phyloP scores from a whole-genome alignment of 2,329 filamentous ascomycete species.

The Cladosporium sp. region DNA sequence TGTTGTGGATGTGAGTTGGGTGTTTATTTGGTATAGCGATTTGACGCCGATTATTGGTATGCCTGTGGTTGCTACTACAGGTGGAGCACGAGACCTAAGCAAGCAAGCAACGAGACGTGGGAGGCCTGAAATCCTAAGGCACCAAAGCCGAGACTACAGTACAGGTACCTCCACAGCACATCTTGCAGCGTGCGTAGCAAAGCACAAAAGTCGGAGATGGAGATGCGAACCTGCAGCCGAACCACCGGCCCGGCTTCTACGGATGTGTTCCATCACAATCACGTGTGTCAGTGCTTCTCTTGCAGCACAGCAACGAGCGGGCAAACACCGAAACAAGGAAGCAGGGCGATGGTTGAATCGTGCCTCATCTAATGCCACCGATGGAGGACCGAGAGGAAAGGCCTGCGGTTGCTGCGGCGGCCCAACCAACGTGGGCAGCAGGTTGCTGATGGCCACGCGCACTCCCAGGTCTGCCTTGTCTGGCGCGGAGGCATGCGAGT shows the following conservation, averaged over 20 bases:
- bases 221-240: not conserved
- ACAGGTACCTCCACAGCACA: not conserved
- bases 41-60: constrained; percentile 2
- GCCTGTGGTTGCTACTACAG: not conserved
- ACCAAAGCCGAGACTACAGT: not conserved
- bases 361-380: not conserved
- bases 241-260: not conserved
- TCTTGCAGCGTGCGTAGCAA: not conserved
- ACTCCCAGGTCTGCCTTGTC: not conserved
- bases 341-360: not conserved
- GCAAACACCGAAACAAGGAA: not conserved
- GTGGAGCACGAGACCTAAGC: constrained; percentile 6
- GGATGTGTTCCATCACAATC: not conserved
- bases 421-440: constrained; percentile 7
- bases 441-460: not conserved
- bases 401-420: constrained; percentile 10
- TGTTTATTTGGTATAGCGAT: not conserved
- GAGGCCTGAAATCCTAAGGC: constrained; percentile 2
- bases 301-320: not conserved
- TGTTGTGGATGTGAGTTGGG: not conserved
- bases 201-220: not conserved
- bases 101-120: not conserved
- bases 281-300: constrained; percentile 3
- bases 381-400: constrained; percentile 10
- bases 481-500: not conserved